A percentile compares a stretch with the other conserved stretches of the same genome.
Evolutionary conservation across 1,139 yeast species (phyloP).

Genomic region (Yarrowia galli): DNA sequence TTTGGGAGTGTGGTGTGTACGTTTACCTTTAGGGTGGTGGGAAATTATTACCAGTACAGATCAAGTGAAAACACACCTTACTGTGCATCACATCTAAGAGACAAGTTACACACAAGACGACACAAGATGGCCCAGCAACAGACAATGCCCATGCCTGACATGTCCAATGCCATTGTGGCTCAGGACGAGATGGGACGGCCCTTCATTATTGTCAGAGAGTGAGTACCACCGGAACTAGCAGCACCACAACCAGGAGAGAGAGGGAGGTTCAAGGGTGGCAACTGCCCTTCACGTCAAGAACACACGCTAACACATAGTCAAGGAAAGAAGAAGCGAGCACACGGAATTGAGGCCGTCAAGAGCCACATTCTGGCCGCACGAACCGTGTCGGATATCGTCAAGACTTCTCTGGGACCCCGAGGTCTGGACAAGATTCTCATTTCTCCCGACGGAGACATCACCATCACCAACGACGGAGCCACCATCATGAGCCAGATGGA

Average conservation of each 20-base stretch:
- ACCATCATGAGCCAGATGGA: constrained; percentile 96
- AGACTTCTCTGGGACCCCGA: constrained; percentile 94
- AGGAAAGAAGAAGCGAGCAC: constrained; percentile 89
- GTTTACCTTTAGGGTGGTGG: constrained; percentile 9
- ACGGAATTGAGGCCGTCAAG: constrained; percentile 94
- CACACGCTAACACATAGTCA: constrained; percentile 54
- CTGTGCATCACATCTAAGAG: too few relatives aligned
- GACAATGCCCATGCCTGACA: constrained; percentile 80
- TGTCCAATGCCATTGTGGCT: constrained; percentile 97
- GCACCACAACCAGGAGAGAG: too few relatives aligned
- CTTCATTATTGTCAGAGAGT: constrained; percentile 91
- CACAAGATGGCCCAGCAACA: constrained; percentile 37
- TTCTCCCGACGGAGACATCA: constrained; percentile 95
- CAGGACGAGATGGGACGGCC: constrained; percentile 99
- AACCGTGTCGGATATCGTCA: constrained; percentile 90
- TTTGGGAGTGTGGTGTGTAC: constrained; percentile 5
- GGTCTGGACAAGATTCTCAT: constrained; percentile 97
- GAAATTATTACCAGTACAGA: constrained; percentile 19
- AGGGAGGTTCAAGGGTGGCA: neutral
- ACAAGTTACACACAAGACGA: neutral
- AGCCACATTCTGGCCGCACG: constrained; percentile 93
- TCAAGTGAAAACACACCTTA: constrained; percentile 7
- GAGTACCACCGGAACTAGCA: constrained; percentile 40
- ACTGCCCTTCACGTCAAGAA: neutral
- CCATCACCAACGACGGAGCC: constrained; percentile 98